A percentile compares a stretch with the other conserved stretches of the same genome.
phyloP scores from a whole-genome alignment of 192 early-diverging fungal genomes.

The Linnemannia hyalina region DNA sequence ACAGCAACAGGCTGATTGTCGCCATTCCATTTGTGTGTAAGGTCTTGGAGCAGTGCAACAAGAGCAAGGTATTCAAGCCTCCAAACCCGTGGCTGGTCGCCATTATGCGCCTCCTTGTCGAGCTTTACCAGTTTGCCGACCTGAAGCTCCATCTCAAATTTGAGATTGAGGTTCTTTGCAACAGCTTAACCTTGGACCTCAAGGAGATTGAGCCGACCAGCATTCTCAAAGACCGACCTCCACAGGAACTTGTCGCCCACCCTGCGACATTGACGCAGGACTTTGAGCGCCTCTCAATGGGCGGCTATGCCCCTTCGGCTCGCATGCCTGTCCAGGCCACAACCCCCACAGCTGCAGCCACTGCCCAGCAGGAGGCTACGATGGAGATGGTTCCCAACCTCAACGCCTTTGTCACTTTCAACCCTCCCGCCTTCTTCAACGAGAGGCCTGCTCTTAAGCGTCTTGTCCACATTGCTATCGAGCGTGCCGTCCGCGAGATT shows the following conservation, averaged over 20 bases:
- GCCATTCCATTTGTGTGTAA: slow-evolving; percentile 99
- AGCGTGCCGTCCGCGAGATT: slow-evolving; percentile 90
- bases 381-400: slow-evolving; percentile 68
- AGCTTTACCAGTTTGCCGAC: slow-evolving; percentile 94
- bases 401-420: slow-evolving; percentile 80
- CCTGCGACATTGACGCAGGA: slow-evolving; percentile 44
- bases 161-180: slow-evolving; percentile 98
- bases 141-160: slow-evolving; percentile 97
- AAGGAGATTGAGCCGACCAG: slow-evolving; percentile 80
- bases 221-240: slow-evolving; percentile 74
- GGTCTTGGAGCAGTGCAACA: slow-evolving; percentile 89
- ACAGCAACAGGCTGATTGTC: slow-evolving; percentile 88
- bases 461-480: slow-evolving; percentile 89
- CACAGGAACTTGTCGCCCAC: slow-evolving; percentile 51
- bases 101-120: slow-evolving; percentile 90
- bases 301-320: slow-evolving; percentile 40
- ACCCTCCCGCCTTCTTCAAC: slow-evolving; percentile 85
- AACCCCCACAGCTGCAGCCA: background rate
- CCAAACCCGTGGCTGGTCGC: slow-evolving; percentile 99
- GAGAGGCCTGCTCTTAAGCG: slow-evolving; percentile 90
- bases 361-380: slow-evolving; percentile 22
- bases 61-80: slow-evolving; percentile 90
- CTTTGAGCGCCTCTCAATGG: slow-evolving; percentile 57
- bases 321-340: slow-evolving; percentile 41
- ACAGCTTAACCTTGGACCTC: slow-evolving; percentile 86